Percentiles rank a stretch among this genome's conserved stretches.
These are phyloP conservation scores for Ophiocordyceps camponoti-leonardi DNA, from an alignment of 2,329 filamentous ascomycete species.

Conservation along the genomic window DNA sequence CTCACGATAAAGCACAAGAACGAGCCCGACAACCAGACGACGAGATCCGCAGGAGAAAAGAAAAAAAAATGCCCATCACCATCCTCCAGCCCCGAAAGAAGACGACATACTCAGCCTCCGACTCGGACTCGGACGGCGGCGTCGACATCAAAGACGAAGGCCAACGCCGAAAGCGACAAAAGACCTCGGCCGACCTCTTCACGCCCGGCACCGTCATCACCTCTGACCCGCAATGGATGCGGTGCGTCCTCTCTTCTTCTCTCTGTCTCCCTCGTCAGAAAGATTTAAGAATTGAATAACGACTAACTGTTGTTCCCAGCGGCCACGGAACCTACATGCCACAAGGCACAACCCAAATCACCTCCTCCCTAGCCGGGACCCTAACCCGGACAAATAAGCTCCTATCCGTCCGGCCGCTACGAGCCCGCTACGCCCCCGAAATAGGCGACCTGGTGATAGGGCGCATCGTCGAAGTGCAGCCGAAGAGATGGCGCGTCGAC, in stretches of 20 bases:
- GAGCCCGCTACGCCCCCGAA: slow-evolving; percentile 85
- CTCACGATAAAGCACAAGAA: background rate
- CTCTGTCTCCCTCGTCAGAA: background rate
- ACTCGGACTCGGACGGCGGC: slow-evolving; percentile 27
- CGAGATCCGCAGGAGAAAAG: background rate
- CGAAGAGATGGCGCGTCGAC: slow-evolving; percentile 86
- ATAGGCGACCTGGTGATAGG: slow-evolving; percentile 93
- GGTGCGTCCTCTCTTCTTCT: slow-evolving; percentile 21
- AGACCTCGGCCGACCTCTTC: slow-evolving; percentile 39
- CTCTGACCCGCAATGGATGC: slow-evolving; percentile 92
- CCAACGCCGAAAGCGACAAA: slow-evolving; percentile 17
- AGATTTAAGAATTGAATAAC: background rate
- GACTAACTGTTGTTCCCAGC: slow-evolving; percentile 22
- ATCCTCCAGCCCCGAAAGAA: slow-evolving; percentile 19
- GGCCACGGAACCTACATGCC: slow-evolving; percentile 83
- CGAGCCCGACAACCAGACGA: background rate
- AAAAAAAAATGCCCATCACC: slow-evolving; percentile 26
- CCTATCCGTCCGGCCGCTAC: slow-evolving; percentile 75
- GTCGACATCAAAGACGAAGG: slow-evolving; percentile 30
- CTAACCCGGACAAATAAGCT: slow-evolving; percentile 93
- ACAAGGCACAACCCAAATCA: slow-evolving; percentile 48
- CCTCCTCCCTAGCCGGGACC: slow-evolving; percentile 79
- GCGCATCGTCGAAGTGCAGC: slow-evolving; percentile 87
- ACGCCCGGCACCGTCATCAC: slow-evolving; percentile 84
- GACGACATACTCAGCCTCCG: slow-evolving; percentile 11